Evolutionary conservation across 164 flowering plant species (phyloP).

Genomic region (Magnolia officinalis): DNA sequence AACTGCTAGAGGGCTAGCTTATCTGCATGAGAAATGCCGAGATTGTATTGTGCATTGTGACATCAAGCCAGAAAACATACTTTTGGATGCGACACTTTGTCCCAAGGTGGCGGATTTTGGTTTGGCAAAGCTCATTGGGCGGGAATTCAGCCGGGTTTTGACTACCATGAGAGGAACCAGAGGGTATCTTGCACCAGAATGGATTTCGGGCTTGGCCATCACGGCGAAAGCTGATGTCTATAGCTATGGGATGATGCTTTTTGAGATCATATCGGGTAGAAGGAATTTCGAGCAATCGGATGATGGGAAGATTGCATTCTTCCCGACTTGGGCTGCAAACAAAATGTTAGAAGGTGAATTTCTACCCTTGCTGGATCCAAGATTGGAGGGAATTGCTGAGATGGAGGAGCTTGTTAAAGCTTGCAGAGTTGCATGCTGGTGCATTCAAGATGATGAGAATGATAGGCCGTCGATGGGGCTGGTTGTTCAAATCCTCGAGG

Average conservation of each 20-base stretch:
- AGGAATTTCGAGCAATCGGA: constrained; percentile 27
- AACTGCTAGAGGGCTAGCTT: constrained; percentile 33
- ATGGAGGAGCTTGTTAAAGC: constrained; percentile 25
- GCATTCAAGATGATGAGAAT: constrained; percentile 38
- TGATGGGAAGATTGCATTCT: constrained; percentile 23
- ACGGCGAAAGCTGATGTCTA: constrained; percentile 43
- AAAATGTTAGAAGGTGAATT: constrained; percentile 17
- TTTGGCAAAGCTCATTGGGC: constrained; percentile 36
- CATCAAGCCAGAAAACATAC: constrained; percentile 39
- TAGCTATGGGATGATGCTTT: constrained; percentile 44
- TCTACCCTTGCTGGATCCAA: constrained; percentile 21
- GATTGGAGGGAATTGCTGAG: constrained; percentile 27
- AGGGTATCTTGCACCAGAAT: constrained; percentile 48
- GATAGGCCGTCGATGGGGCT: constrained; percentile 38
- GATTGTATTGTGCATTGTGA: constrained; percentile 42
- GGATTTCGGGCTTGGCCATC: constrained; percentile 38
- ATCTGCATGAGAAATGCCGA: constrained; percentile 38
- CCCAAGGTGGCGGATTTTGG: constrained; percentile 44
- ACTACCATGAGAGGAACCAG: constrained; percentile 44
- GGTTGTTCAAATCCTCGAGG: constrained; percentile 40
- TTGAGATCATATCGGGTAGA: constrained; percentile 34
- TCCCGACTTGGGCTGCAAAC: constrained; percentile 36
- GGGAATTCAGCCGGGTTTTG: constrained; percentile 35
- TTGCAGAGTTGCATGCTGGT: constrained; percentile 39
- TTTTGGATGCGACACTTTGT: constrained; percentile 30